Evolutionary conservation across 805 yeast species (phyloP).

Genomic region (Cyberlindnera subsufficiens): DNA sequence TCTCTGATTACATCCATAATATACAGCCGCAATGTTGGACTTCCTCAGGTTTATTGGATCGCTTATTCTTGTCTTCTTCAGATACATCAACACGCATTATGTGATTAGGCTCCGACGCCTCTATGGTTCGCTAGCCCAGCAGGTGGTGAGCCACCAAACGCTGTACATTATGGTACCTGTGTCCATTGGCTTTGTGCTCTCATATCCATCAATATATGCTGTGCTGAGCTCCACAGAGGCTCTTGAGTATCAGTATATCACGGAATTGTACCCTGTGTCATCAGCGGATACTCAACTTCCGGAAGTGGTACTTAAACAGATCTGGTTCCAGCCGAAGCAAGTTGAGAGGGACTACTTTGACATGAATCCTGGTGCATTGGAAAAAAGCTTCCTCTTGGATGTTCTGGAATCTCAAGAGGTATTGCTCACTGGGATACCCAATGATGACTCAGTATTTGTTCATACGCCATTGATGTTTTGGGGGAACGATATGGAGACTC

Average conservation of each 20-base stretch:
- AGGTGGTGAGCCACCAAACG: constrained; percentile 33
- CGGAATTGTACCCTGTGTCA: constrained; percentile 6
- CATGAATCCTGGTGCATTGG: constrained; percentile 24
- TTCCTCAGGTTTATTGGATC: constrained; percentile 17
- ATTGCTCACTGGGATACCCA: constrained; percentile 21
- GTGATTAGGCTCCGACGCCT: constrained; percentile 13
- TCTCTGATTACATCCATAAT: too few relatives aligned
- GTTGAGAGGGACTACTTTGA: constrained; percentile 3
- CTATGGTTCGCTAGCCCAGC: constrained; percentile 19
- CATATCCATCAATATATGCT: constrained; percentile 43
- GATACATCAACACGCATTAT: constrained; percentile 12
- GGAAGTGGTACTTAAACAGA: constrained; percentile 14
- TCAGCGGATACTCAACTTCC: constrained; percentile 5
- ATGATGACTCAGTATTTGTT: constrained; percentile 1
- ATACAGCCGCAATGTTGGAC: constrained; percentile 14
- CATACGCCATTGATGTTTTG: too few relatives aligned
- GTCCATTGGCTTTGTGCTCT: constrained; percentile 37
- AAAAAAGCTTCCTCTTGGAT: constrained; percentile 30
- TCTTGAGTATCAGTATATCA: constrained; percentile 12
- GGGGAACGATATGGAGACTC: too few relatives aligned
- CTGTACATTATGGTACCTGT: constrained; percentile 44
- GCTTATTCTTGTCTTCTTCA: constrained; percentile 10
- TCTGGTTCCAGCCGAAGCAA: constrained; percentile 15
- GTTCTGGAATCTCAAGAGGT: constrained; percentile 29
- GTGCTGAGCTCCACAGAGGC: constrained; percentile 24